phyloP scores from a whole-genome alignment of 169 alveolate genomes.

The Theileria parva region DNA sequence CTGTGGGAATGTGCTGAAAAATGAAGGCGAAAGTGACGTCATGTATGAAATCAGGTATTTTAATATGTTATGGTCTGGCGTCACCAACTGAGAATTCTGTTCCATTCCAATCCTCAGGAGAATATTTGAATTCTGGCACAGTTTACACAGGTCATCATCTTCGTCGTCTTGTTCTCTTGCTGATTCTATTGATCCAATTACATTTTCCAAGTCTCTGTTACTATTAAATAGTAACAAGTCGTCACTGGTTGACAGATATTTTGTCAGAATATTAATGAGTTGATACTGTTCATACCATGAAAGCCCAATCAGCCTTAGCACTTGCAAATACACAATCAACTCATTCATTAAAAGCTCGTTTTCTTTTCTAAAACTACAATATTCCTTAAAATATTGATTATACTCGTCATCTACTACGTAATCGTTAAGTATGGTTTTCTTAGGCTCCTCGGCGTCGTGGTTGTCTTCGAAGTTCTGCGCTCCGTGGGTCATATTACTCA shows the following conservation, averaged over 20 bases:
- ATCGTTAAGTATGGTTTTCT: slow-evolving; percentile 4
- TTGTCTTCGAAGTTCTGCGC: not conserved
- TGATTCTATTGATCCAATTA: not conserved
- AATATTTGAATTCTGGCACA: slow-evolving; percentile 2
- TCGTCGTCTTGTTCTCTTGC: not conserved
- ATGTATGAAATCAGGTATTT: not conserved
- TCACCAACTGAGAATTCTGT: not conserved
- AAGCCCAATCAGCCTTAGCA: slow-evolving; percentile 52
- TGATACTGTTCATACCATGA: slow-evolving; percentile 51
- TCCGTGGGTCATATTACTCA: not conserved
- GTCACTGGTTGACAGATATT: slow-evolving; percentile 5
- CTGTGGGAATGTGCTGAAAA: not conserved
- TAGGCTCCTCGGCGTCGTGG: not conserved
- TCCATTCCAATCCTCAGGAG: slow-evolving; percentile 14
- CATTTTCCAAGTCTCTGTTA: not conserved
- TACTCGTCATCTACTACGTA: slow-evolving; percentile 23
- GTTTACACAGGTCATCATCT: not conserved
- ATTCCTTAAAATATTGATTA: slow-evolving; percentile 8
- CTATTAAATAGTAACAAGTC: not conserved
- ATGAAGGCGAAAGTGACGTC: not conserved
- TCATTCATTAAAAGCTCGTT: slow-evolving; percentile 14
- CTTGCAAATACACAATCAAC: slow-evolving; percentile 46
- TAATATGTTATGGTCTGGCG: not conserved
- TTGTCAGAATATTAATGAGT: slow-evolving; percentile 32
- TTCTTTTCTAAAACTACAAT: slow-evolving; percentile 1